Evolutionary conservation across 177 flowering plant species (phyloP).

Genomic region (Telopea speciosissima): DNA sequence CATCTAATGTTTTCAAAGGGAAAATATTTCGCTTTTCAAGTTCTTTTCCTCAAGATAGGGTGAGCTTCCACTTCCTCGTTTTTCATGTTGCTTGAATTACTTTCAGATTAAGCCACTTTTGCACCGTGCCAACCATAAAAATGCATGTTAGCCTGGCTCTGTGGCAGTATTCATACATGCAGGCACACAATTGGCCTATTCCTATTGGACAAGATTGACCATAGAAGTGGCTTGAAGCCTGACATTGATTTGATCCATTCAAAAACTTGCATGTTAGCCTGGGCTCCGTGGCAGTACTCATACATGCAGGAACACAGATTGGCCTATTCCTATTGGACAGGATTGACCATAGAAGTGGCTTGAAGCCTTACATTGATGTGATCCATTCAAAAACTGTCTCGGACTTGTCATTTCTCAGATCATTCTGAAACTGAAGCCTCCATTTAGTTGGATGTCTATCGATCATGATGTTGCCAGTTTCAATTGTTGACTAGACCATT

Average conservation of each 20-base stretch:
- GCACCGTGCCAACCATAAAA: not conserved
- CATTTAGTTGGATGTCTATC: no score
- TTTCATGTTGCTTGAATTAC: not conserved
- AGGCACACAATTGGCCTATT: no score
- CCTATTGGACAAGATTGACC: no score
- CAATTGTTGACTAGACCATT: not conserved
- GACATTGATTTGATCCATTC: no score
- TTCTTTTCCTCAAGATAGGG: conserved; percentile 77
- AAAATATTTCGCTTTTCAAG: conserved; percentile 60
- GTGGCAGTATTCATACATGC: no score
- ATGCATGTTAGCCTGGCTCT: not conserved
- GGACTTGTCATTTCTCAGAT: not conserved
- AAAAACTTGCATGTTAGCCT: no score
- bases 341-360: no score
- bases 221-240: no score
- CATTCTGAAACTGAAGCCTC: not conserved
- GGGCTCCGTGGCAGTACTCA: not conserved
- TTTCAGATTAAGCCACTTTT: not conserved
- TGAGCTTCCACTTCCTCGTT: conserved; percentile 28
- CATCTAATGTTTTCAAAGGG: conserved; percentile 50
- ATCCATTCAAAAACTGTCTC: no score
- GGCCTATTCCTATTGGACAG: no score
- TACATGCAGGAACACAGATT: no score
- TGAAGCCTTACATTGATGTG: no score
- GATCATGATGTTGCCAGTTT: not conserved